phyloP scores from a whole-genome alignment of 2,329 filamentous ascomycete genomes.

The Trichoderma guizhouense region DNA sequence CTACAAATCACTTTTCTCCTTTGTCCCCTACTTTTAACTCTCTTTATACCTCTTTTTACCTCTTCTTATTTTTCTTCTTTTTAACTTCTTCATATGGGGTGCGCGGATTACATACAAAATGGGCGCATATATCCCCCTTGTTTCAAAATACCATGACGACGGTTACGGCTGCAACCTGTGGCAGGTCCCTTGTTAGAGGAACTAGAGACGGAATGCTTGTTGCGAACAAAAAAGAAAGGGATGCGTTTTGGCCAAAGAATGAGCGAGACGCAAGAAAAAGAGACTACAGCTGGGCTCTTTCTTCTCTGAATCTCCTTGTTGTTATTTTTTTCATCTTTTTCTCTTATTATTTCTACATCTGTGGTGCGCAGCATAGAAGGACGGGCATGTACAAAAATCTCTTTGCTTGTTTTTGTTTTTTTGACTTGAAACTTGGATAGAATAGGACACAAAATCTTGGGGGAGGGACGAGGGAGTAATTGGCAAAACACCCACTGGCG shows the following conservation, averaged over 20 bases:
- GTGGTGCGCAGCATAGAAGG: constrained; percentile 20
- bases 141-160: constrained; percentile 21
- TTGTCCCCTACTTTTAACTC: background rate
- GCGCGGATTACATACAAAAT: background rate
- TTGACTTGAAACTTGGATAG: constrained; percentile 21
- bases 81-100: constrained; percentile 2
- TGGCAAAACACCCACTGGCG: constrained; percentile 11
- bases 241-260: constrained; percentile 8
- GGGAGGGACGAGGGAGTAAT: constrained; percentile 12
- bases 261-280: background rate
- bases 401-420: background rate
- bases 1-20: background rate
- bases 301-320: background rate
- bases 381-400: constrained; percentile 18
- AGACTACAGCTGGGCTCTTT: background rate
- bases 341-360: constrained; percentile 8
- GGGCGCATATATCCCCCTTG: background rate
- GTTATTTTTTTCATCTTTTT: background rate
- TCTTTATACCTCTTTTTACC: background rate
- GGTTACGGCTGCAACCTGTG: constrained; percentile 21
- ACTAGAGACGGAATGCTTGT: constrained; percentile 15
- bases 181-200: constrained; percentile 16
- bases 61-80: background rate
- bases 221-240: constrained; percentile 1
- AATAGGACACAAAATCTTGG: constrained; percentile 12